Conservation (phyloP, 345 rosid genomes). For the Citropsis articulata region DNA sequence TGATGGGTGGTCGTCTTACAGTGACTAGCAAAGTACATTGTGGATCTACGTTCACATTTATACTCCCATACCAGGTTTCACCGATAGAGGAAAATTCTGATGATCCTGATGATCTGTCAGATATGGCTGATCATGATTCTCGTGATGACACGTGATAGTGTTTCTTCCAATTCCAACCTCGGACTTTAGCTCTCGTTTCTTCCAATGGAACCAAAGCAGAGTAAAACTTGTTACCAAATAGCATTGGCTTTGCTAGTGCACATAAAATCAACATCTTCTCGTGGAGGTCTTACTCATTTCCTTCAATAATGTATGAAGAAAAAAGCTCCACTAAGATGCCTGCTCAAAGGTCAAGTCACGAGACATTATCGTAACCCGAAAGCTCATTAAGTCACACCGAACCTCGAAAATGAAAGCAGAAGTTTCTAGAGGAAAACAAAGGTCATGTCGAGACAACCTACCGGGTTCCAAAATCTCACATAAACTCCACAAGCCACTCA, state of each 20-base stretch:
- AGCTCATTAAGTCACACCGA: constrained; percentile 35
- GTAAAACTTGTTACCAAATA: constrained; percentile 31
- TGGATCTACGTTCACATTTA: constrained; percentile 95
- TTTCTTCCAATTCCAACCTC: constrained; percentile 77
- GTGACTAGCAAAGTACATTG: constrained; percentile 73
- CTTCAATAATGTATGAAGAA: constrained; percentile 47
- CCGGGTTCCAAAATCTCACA: constrained; percentile 7
- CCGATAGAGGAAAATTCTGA: constrained; percentile 52
- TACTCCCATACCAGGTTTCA: constrained; percentile 78
- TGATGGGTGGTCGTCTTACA: constrained; percentile 93
- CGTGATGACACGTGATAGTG: constrained; percentile 61
- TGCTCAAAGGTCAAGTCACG: constrained; percentile 47
- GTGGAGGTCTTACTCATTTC: constrained; percentile 38
- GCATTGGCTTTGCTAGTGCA: constrained; percentile 32
- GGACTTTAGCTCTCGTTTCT: constrained; percentile 54
- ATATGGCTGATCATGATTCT: constrained; percentile 56
- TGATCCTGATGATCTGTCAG: constrained; percentile 76
- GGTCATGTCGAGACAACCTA: constrained; percentile 13
- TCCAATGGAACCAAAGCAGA: constrained; percentile 49
- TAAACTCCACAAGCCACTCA: constrained; percentile 24
- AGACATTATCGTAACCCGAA: constrained; percentile 46
- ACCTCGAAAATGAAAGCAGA: constrained; percentile 26
- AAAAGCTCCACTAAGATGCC: constrained; percentile 41
- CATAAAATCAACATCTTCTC: constrained; percentile 36
- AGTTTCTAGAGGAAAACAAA: constrained; percentile 17